phyloP scores from a whole-genome alignment of 331 rosid species.

The Acacia concinna region DNA sequence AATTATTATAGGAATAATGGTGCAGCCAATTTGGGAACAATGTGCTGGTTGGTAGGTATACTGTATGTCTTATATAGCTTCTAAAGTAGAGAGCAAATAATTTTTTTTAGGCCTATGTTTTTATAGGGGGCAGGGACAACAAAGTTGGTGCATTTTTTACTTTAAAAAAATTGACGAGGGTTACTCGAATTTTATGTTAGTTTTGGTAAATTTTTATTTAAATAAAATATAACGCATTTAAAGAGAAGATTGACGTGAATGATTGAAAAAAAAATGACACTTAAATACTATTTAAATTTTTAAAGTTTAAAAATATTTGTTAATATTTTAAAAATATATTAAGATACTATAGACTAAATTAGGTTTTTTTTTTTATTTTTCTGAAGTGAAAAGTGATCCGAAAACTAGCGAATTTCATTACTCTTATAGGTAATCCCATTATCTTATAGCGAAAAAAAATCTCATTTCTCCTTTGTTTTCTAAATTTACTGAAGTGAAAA shows the following conservation, averaged over 20 bases:
- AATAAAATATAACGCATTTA: not conserved
- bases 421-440: too few relatives aligned
- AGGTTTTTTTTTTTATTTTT: too few relatives aligned
- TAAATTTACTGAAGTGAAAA: too few relatives aligned
- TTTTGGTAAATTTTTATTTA: not conserved
- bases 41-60: not conserved
- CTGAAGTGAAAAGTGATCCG: too few relatives aligned
- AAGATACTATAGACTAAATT: too few relatives aligned
- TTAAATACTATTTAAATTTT: too few relatives aligned
- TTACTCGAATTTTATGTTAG: not conserved
- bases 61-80: not conserved
- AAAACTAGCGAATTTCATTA: too few relatives aligned
- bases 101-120: not conserved
- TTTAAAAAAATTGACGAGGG: not conserved
- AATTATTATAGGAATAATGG: not conserved
- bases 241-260: not conserved
- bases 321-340: too few relatives aligned
- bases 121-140: not conserved
- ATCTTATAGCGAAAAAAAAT: too few relatives aligned
- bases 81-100: not conserved
- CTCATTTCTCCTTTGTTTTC: too few relatives aligned
- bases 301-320: too few relatives aligned
- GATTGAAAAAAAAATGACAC: too few relatives aligned
- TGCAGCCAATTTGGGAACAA: not conserved
- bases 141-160: slow-evolving; percentile 3